These are phyloP conservation scores for Termitomyces titanicus DNA, from an alignment of 768 basidiomycete species.

Conservation along the genomic window DNA sequence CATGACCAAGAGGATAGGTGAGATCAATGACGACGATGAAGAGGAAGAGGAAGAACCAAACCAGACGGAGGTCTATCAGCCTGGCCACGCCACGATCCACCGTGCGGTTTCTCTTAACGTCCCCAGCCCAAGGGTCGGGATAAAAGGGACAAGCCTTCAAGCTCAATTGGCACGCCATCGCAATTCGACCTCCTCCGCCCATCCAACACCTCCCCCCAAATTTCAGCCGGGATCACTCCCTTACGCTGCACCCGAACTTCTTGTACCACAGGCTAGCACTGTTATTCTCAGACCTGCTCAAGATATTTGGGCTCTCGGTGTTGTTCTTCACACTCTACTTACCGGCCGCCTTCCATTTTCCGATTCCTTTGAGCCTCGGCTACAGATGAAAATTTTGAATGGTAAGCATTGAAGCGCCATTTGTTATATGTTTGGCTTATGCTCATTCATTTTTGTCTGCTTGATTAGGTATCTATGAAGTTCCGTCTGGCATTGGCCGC, in stretches of 20 bases:
- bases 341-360: slow-evolving; percentile 83
- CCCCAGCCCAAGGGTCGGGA: slow-evolving; percentile 35
- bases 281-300: slow-evolving; percentile 63
- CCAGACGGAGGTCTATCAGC: slow-evolving; percentile 8
- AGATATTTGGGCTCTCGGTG: slow-evolving; percentile 95
- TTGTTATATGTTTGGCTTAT: background rate
- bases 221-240: slow-evolving; percentile 83
- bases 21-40: slow-evolving; percentile 30
- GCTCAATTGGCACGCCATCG: slow-evolving; percentile 41
- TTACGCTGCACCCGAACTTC: slow-evolving; percentile 86
- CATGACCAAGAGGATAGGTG: slow-evolving; percentile 65
- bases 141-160: slow-evolving; percentile 22
- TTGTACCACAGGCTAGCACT: slow-evolving; percentile 51
- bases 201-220: slow-evolving; percentile 17
- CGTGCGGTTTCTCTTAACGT: slow-evolving; percentile 38
- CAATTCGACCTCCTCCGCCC: slow-evolving; percentile 35
- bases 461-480: slow-evolving; percentile 55
- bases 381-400: slow-evolving; percentile 88
- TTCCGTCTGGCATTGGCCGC: slow-evolving; percentile 52
- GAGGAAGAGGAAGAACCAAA: slow-evolving; percentile 29
- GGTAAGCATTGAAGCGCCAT: slow-evolving; percentile 40
- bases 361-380: slow-evolving; percentile 87
- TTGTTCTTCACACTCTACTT: slow-evolving; percentile 83
- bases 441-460: slow-evolving; percentile 10
- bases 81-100: slow-evolving; percentile 25